Percentiles rank a stretch among this genome's conserved stretches.
These are phyloP conservation scores for Fragilariopsis cylindrus DNA, from an alignment of 108 stramenopile genomes.

Conservation along the genomic window DNA sequence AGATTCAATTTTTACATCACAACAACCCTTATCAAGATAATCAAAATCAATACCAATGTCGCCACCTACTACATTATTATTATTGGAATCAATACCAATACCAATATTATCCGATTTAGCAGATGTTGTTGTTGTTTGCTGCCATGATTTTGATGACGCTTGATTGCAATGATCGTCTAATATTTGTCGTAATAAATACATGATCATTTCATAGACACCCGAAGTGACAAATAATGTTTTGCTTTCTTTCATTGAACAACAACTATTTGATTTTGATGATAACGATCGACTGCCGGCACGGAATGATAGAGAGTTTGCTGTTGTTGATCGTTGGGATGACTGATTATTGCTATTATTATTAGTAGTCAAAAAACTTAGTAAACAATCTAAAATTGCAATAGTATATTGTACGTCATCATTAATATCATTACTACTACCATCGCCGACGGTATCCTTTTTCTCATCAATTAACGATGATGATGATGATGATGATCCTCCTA, in stretches of 20 bases:
- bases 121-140: background rate
- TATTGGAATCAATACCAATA: constrained; percentile 4
- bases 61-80: background rate
- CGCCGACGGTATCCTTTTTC: background rate
- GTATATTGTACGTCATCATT: background rate
- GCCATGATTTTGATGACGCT: background rate
- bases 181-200: background rate
- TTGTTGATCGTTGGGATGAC: background rate
- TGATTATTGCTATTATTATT: background rate
- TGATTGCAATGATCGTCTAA: background rate
- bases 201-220: constrained; percentile 10
- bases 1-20: background rate
- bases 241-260: background rate
- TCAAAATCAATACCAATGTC: constrained; percentile 8
- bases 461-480: background rate
- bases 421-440: background rate
- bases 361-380: background rate
- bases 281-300: background rate
- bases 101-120: constrained; percentile 9
- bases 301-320: background rate
- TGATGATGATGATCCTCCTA: background rate
- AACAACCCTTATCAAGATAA: background rate
- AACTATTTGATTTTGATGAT: background rate
- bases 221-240: constrained; percentile 9
- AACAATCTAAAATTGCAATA: constrained; percentile 1